These are phyloP conservation scores for Deuterostichococcus epilithicus DNA, from an alignment of 139 green algal genomes.

Conservation along the genomic window DNA sequence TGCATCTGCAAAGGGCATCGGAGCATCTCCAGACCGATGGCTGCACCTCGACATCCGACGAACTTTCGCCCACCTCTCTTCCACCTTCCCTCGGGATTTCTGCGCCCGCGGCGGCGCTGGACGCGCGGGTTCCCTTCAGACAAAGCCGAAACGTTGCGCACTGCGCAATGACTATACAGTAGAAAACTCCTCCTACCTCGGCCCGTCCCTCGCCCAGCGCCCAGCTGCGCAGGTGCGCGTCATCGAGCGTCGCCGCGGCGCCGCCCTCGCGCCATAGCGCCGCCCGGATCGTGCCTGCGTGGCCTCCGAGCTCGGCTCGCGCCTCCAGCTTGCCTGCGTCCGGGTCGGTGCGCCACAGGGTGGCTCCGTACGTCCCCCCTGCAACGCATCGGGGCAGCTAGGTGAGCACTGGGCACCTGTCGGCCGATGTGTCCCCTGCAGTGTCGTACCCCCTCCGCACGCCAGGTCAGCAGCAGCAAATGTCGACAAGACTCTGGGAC, in stretches of 20 bases:
- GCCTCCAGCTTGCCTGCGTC: constrained; percentile 19
- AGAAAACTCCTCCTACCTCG: constrained; percentile 21
- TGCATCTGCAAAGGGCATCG: too few relatives aligned
- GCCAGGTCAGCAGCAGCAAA: too few relatives aligned
- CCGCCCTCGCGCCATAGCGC: constrained; percentile 46
- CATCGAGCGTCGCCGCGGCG: constrained; percentile 45
- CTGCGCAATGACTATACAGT: background rate
- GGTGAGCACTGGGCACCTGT: background rate
- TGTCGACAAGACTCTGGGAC: too few relatives aligned
- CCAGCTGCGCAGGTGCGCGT: constrained; percentile 44
- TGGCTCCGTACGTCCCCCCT: constrained; percentile 50
- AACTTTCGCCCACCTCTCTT: too few relatives aligned
- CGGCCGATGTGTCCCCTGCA: too few relatives aligned
- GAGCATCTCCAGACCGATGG: too few relatives aligned
- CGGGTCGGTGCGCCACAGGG: constrained; percentile 38
- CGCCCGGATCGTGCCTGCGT: constrained; percentile 24
- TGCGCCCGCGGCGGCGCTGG: too few relatives aligned
- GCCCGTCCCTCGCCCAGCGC: constrained; percentile 4
- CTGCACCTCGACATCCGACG: too few relatives aligned
- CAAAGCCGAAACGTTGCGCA: too few relatives aligned
- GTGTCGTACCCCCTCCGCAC: too few relatives aligned
- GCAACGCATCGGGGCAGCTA: background rate
- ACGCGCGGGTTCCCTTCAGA: too few relatives aligned
- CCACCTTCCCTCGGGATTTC: too few relatives aligned
- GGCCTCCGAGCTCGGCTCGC: constrained; percentile 34